phyloP scores from a whole-genome alignment of 2,329 filamentous ascomycete species.

The Epicoccum sorghinum region DNA sequence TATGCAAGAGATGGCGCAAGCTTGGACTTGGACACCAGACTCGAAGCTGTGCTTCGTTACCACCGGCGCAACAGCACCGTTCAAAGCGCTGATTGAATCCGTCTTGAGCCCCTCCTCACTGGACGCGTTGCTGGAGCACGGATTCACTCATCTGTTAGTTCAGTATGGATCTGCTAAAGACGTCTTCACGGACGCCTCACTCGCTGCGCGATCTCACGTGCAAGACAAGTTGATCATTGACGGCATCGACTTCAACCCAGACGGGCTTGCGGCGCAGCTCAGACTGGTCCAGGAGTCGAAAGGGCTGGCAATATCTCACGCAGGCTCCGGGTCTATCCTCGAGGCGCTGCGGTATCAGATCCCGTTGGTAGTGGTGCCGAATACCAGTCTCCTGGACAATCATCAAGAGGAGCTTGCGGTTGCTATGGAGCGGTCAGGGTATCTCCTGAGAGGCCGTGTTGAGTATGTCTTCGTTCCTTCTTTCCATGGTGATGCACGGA shows the following conservation, averaged over 20 bases:
- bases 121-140: slow-evolving; percentile 59
- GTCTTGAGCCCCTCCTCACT: slow-evolving; percentile 70
- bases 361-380: slow-evolving; percentile 88
- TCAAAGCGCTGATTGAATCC: slow-evolving; percentile 71
- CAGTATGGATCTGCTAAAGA: slow-evolving; percentile 76
- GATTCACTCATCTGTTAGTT: slow-evolving; percentile 74
- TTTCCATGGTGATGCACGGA: neutral
- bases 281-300: slow-evolving; percentile 58
- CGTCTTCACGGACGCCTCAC: slow-evolving; percentile 55
- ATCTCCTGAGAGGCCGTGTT: slow-evolving; percentile 73
- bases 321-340: slow-evolving; percentile 88
- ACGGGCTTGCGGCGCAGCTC: slow-evolving; percentile 67
- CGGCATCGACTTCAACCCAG: slow-evolving; percentile 69
- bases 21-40: slow-evolving; percentile 28
- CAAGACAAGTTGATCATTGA: slow-evolving; percentile 50
- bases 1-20: slow-evolving; percentile 17
- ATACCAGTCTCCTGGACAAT: slow-evolving; percentile 80
- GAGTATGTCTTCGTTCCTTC: slow-evolving; percentile 57
- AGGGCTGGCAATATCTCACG: slow-evolving; percentile 86
- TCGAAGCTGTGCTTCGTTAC: slow-evolving; percentile 77
- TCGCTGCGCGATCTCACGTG: slow-evolving; percentile 22
- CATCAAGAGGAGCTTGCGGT: slow-evolving; percentile 88
- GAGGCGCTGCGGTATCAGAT: slow-evolving; percentile 76
- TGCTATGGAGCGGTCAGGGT: slow-evolving; percentile 74
- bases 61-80: slow-evolving; percentile 88